Conservation (phyloP, 257 asterid species). For the Penstemon newberryi region DNA sequence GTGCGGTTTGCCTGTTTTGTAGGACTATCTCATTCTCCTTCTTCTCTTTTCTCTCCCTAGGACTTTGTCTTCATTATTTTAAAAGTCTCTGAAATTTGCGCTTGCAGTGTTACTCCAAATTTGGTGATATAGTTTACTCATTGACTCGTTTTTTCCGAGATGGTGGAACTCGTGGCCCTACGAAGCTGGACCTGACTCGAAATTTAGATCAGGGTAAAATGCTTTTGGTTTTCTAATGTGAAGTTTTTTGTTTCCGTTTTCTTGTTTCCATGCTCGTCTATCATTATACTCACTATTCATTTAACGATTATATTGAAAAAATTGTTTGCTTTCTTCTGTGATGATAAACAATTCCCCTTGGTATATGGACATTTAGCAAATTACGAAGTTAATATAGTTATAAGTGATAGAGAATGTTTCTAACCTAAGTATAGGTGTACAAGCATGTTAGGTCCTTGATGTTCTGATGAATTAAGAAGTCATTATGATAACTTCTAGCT, state of each 20-base stretch:
- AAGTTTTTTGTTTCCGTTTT: conserved; percentile 20
- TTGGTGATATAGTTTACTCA: conserved; percentile 87
- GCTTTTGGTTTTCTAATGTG: conserved; percentile 19
- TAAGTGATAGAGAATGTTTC: conserved; percentile 8
- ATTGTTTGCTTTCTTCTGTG: conserved; percentile 8
- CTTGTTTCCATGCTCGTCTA: conserved; percentile 20
- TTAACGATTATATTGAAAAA: conserved; percentile 19
- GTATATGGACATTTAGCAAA: conserved; percentile 8
- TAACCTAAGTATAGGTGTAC: not conserved
- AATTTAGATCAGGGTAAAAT: conserved; percentile 49
- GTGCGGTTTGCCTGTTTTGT: conserved; percentile 51
- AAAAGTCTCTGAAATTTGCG: conserved; percentile 25
- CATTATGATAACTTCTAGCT: not conserved
- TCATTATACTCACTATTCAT: conserved; percentile 15
- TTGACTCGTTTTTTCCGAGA: conserved; percentile 89
- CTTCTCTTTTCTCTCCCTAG: not conserved
- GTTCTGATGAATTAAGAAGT: not conserved
- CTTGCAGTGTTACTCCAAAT: conserved; percentile 80
- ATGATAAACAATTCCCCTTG: conserved; percentile 11
- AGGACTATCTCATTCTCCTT: conserved; percentile 13
- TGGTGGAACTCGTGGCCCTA: conserved; percentile 49
- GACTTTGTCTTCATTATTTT: conserved; percentile 9
- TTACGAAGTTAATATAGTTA: not conserved
- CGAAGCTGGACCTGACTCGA: conserved; percentile 52
- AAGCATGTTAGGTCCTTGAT: not conserved